A percentile compares a stretch with the other conserved stretches of the same genome.
Evolutionary conservation across 2,329 filamentous ascomycete genomes (phyloP).

Genomic region (Talaromyces sp.): DNA sequence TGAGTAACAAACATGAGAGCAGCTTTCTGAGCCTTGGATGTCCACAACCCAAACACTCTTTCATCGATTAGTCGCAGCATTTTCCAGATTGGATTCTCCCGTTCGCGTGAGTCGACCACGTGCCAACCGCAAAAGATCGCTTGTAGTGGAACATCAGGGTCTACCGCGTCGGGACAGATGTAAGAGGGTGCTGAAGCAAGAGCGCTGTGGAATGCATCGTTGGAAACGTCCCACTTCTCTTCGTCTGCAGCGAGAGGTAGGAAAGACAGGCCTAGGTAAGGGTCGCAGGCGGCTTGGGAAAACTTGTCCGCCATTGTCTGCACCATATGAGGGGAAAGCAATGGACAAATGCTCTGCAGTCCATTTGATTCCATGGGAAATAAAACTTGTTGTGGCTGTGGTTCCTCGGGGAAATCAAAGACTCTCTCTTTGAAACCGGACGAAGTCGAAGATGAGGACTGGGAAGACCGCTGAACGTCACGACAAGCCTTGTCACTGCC

Average conservation of each 20-base stretch:
- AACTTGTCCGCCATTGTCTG: background rate
- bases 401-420: background rate
- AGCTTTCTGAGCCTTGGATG: background rate
- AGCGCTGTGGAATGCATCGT: background rate
- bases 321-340: background rate
- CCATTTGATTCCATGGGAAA: background rate
- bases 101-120: background rate
- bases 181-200: background rate
- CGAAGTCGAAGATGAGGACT: background rate
- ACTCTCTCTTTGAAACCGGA: background rate
- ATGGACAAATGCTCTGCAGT: background rate
- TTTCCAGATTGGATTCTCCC: background rate
- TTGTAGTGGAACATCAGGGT: background rate
- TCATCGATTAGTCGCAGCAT: background rate
- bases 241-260: background rate
- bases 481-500: background rate
- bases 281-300: background rate
- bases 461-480: background rate
- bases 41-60: background rate
- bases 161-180: background rate
- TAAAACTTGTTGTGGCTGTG: background rate
- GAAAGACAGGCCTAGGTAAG: background rate
- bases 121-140: background rate
- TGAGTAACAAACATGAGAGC: background rate
- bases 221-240: background rate